Evolutionary conservation across 2,329 filamentous ascomycete species (phyloP), one percentile per base, ranked within the genome.

Genomic region (Geosmithia flava): DNA sequence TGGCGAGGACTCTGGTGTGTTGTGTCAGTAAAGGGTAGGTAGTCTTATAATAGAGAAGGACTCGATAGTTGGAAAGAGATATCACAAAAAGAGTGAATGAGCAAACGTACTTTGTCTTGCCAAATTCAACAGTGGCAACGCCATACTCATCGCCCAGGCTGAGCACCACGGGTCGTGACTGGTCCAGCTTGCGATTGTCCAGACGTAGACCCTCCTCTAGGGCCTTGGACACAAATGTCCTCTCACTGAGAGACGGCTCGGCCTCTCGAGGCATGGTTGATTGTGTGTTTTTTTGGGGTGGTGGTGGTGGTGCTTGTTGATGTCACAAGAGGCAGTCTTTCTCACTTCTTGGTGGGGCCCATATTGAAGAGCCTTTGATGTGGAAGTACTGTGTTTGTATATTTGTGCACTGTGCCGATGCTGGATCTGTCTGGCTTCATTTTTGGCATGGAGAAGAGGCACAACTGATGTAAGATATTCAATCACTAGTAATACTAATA

Each of bases 141-240:
- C 93, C 93, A 74, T 90, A 90, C 58, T 95, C 87, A 53, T 95
- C 84, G 46, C 89, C 89, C 66, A 97, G 95, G 3, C 74, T 78
- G 51, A 98, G 75, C 51, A 84, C 78, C 44, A 96, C 65, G 45
- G 80, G 73, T 54, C 93, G 81, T 65, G 87, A 93, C 58, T 89
- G 75, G 59, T 96, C 87, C 50, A 90, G 76, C 50, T 75, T 71
- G 54, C 93, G 86, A 56, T 86, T 86, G 67, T 98, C 93, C 50
- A 96, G 71, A 20, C 93, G 86, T 51, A 90, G 70, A 55, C 85
- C 80, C 59, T 95, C 81, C 56, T 82, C 75, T 11, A 98, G 77
- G 43, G 91, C 90, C 61, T 94, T 79, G 52, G 82, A 73, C 54
- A 96, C 78, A 64, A 98, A 98, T 10, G 80, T 80, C 62, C 80